Evolutionary conservation across 371 early-diverging fungal species (phyloP).

Genomic region (Mucor plumbeus): DNA sequence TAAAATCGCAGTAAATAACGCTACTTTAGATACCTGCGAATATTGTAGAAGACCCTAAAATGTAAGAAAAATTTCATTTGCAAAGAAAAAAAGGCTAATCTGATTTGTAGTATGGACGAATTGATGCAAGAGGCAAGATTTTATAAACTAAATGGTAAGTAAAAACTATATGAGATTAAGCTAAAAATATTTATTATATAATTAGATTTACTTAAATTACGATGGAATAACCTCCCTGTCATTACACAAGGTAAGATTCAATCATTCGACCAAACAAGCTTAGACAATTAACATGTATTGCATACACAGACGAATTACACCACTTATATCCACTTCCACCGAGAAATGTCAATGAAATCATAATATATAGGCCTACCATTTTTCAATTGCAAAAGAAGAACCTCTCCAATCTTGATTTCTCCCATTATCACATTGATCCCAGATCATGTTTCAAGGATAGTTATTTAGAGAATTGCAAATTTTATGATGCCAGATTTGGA

Average conservation of each 20-base stretch:
- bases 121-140: slow-evolving; percentile 49
- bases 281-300: not conserved
- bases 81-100: not conserved
- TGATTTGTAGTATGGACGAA: slow-evolving; percentile 43
- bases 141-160: slow-evolving; percentile 38
- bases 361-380: slow-evolving; percentile 12
- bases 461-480: slow-evolving; percentile 39
- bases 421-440: slow-evolving; percentile 43
- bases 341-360: not conserved
- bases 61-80: slow-evolving; percentile 25
- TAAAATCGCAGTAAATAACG: not conserved
- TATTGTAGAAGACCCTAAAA: slow-evolving; percentile 38
- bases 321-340: slow-evolving; percentile 30
- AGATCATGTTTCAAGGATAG: slow-evolving; percentile 38
- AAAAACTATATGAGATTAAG: no score
- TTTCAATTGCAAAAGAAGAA: slow-evolving; percentile 32
- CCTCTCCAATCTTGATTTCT: slow-evolving; percentile 39
- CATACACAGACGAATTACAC: slow-evolving; percentile 29
- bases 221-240: slow-evolving; percentile 35
- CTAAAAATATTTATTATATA: not conserved
- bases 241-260: slow-evolving; percentile 39
- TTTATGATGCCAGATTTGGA: slow-evolving; percentile 34
- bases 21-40: slow-evolving; percentile 38
- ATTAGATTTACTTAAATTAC: slow-evolving; percentile 34
- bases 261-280: not conserved